Conservation (phyloP, 257 asterid species). For the Capsicum pubescens region DNA sequence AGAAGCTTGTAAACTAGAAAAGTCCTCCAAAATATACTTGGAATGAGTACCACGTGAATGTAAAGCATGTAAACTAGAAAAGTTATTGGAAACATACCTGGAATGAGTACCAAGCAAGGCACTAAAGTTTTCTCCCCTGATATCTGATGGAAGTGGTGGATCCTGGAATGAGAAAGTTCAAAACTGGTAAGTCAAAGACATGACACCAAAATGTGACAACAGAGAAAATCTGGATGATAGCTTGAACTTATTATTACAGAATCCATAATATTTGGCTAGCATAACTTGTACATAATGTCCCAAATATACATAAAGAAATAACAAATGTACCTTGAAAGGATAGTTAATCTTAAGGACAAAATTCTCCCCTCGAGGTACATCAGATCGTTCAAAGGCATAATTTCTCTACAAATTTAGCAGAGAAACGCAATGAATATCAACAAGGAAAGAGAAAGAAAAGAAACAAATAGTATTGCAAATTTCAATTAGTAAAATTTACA, state of each 20-base stretch:
- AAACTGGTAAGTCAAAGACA: constrained; percentile 37
- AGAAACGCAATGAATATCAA: constrained; percentile 28
- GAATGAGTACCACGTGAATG: constrained; percentile 65
- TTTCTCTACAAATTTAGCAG: constrained; percentile 60
- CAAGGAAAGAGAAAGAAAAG: background rate
- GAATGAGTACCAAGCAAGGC: constrained; percentile 93
- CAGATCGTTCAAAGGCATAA: constrained; percentile 94
- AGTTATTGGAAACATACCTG: constrained; percentile 56
- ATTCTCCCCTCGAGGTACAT: constrained; percentile 84
- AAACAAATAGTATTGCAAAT: constrained; percentile 22
- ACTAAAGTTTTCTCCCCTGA: constrained; percentile 72
- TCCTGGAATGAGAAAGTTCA: constrained; percentile 59
- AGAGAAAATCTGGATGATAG: background rate
- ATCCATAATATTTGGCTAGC: constrained; percentile 17
- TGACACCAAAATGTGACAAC: constrained; percentile 27
- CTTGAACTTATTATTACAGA: background rate
- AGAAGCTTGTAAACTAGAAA: background rate
- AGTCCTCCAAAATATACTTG: constrained; percentile 55
- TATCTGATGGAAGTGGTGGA: constrained; percentile 87
- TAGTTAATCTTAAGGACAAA: constrained; percentile 83
- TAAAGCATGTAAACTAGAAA: constrained; percentile 30
- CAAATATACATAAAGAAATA: background rate
- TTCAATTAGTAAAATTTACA: constrained; percentile 20
- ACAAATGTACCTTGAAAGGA: constrained; percentile 72
- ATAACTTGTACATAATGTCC: background rate